Base-by-base conservation (phyloP, 371 early-diverging fungal species). In the Mortierella sp. region DNA sequence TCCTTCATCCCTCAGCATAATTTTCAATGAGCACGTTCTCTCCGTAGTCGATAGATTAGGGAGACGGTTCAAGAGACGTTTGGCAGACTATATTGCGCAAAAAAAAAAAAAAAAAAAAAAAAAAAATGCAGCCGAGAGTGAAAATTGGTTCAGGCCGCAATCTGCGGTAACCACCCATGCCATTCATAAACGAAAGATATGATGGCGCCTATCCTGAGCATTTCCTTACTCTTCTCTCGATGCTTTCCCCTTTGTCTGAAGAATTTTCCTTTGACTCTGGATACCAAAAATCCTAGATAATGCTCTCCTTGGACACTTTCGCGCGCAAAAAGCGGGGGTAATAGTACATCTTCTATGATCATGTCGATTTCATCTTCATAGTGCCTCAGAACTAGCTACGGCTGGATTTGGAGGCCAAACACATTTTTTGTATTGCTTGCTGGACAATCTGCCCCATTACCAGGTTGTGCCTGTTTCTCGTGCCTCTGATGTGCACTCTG, bases 31-130 rank as follows among this genome's bases (percentile, higher is more conserved):
- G n/a, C 44, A 37, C 7, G 5, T 19, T 11, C 63, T 64, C 15
- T 70, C 70, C 4, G 55, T 2, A 7, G 21, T 26, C 9, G 60
- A 30, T 4, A 79, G 15, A n/a, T n/a, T n/a, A n/a, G n/a, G n/a
- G n/a, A 79, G 59, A 3, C 70, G 66, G 43, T 70, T 70, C 23
- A 73, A 64, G 11, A 79, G 66, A 5, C 63, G 47, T 55, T 73
- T 79, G 56, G 73, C 60, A 3, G 67, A n/a, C 80, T 79, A 63
- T 3, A 9, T 37, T 37, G 37, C 9, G 37, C 26, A 37, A 30
- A 57, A 19, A n/a, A n/a, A n/a, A n/a, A n/a, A n/a, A n/a, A n/a
- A n/a, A n/a, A n/a, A n/a, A n/a, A n/a, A n/a, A n/a, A n/a, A n/a
- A n/a, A n/a, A n/a, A n/a, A n/a, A n/a, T n/a, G n/a, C n/a, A n/a